Conservation (phyloP, 1,284 basidiomycete genomes). For the Malassezia globosa region DNA sequence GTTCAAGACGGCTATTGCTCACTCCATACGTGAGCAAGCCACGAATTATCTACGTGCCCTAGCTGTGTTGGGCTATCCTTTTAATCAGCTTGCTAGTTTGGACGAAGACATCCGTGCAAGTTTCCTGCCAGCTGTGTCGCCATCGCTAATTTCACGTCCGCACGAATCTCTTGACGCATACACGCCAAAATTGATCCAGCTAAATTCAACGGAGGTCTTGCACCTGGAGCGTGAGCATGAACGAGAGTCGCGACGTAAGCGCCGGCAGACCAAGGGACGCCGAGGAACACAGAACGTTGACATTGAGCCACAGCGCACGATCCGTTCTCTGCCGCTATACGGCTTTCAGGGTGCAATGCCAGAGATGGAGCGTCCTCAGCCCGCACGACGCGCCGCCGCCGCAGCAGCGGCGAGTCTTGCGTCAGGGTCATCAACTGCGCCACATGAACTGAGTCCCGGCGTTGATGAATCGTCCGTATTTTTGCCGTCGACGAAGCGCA, state of each 20-base stretch:
- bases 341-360: slow-evolving; percentile 36
- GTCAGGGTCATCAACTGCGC: background rate
- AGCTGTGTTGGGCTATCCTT: slow-evolving; percentile 75
- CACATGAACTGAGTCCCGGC: slow-evolving; percentile 12
- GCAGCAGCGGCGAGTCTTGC: slow-evolving; percentile 33
- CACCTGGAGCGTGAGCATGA: slow-evolving; percentile 87
- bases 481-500: slow-evolving; percentile 6
- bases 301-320: slow-evolving; percentile 80
- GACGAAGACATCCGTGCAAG: slow-evolving; percentile 86
- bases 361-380: slow-evolving; percentile 16
- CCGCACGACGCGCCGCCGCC: slow-evolving; percentile 31
- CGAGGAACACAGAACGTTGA: slow-evolving; percentile 83
- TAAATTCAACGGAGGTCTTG: slow-evolving; percentile 70
- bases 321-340: slow-evolving; percentile 52
- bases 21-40: slow-evolving; percentile 90
- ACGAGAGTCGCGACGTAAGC: slow-evolving; percentile 74
- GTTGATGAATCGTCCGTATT: background rate
- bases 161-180: slow-evolving; percentile 55
- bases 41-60: slow-evolving; percentile 82
- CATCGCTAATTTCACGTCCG: slow-evolving; percentile 52
- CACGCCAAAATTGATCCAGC: slow-evolving; percentile 77
- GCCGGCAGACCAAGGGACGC: slow-evolving; percentile 71
- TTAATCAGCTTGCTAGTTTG: slow-evolving; percentile 64
- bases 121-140: slow-evolving; percentile 64
- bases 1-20: slow-evolving; percentile 77